Evolutionary conservation across 2,329 filamentous ascomycete species (phyloP), one percentile per base, ranked within the genome.

Genomic region (Aspergillus glaucus): DNA sequence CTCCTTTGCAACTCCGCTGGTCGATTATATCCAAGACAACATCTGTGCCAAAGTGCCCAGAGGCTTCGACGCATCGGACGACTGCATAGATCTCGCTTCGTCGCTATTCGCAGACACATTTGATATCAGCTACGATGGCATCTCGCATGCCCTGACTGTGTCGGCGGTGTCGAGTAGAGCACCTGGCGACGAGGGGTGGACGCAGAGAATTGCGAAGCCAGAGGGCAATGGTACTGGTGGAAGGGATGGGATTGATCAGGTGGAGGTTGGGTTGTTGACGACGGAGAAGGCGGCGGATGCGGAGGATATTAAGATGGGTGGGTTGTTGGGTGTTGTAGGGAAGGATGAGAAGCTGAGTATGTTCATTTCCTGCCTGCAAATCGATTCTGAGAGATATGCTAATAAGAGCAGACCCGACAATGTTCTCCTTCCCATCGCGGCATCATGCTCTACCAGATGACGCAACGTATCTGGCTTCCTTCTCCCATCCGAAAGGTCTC

Each of bases 371-470:
- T 22, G 6, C 5, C 22, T 22, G 22, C 4, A 22, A 22, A 6
- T 22, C 34, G 10, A n/a, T 42, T 32, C 44, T 50, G 45, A 22
- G 22, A 22, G 22, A 22, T 5, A 22, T 44, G 24, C 54, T 51
- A 47, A 53, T 54, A 37, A 22, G 22, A 28, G 22, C 55, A 79
- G 86, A 86, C 36, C 79, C 87, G 2, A 87, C 88, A 0, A 74
- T 92, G 42, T 96, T 97, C 72, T 82, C 87, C 40, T 93, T 95
- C 56, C 84, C 88, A 2, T 83, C 88, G 2, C 83, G 90, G 0
- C 91, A 96, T 67, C 81, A 86, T 57, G 73, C 79, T 10, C 70
- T 80, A 12, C 66, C 70, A 2, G 58, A 62, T 17, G 66, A 74
- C 0, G 66, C 73, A 10, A 77, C 70, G 45, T 94, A 88, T 66